Percentiles rank a stretch among this genome's conserved stretches.
Evolutionary conservation across 2,329 filamentous ascomycete species (phyloP).

Genomic region (Penicillium sp.): DNA sequence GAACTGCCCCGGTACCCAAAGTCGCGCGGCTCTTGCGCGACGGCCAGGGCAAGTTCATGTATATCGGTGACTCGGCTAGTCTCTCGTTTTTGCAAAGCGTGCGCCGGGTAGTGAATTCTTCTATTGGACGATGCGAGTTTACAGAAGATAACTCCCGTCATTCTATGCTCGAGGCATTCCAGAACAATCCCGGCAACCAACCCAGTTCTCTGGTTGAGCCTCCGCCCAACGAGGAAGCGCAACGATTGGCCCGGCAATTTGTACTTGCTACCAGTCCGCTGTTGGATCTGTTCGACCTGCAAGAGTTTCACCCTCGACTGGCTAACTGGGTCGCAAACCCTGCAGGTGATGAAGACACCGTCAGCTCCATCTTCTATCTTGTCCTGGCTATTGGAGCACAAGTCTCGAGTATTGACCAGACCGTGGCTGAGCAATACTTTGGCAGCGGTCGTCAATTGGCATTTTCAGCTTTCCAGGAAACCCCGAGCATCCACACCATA

Average conservation of each 20-base stretch:
- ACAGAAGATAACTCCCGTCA: slow-evolving; percentile 44
- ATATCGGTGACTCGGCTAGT: slow-evolving; percentile 56
- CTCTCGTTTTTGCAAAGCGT: slow-evolving; percentile 56
- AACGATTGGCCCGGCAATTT: slow-evolving; percentile 46
- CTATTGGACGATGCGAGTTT: slow-evolving; percentile 45
- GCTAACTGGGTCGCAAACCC: slow-evolving; percentile 41
- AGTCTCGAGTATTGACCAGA: slow-evolving; percentile 41
- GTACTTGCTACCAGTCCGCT: slow-evolving; percentile 50
- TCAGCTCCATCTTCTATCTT: slow-evolving; percentile 52
- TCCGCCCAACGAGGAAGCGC: slow-evolving; percentile 42
- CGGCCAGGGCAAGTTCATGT: slow-evolving; percentile 56
- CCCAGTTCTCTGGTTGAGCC: slow-evolving; percentile 30
- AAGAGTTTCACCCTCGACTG: slow-evolving; percentile 45
- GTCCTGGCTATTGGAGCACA: slow-evolving; percentile 54
- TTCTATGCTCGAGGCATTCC: slow-evolving; percentile 46
- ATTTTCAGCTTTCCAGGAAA: slow-evolving; percentile 49
- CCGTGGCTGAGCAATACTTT: slow-evolving; percentile 51
- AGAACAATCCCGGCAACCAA: slow-evolving; percentile 31
- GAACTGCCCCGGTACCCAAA: slow-evolving; percentile 37
- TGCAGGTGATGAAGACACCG: slow-evolving; percentile 41
- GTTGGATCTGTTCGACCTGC: slow-evolving; percentile 51
- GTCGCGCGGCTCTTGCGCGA: slow-evolving; percentile 52
- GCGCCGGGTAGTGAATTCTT: slow-evolving; percentile 50
- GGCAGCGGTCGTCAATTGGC: slow-evolving; percentile 47
- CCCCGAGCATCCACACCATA: slow-evolving; percentile 53